Evolutionary conservation across 2,329 filamentous ascomycete species (phyloP).

Genomic region (Paramyrothecium sp.): DNA sequence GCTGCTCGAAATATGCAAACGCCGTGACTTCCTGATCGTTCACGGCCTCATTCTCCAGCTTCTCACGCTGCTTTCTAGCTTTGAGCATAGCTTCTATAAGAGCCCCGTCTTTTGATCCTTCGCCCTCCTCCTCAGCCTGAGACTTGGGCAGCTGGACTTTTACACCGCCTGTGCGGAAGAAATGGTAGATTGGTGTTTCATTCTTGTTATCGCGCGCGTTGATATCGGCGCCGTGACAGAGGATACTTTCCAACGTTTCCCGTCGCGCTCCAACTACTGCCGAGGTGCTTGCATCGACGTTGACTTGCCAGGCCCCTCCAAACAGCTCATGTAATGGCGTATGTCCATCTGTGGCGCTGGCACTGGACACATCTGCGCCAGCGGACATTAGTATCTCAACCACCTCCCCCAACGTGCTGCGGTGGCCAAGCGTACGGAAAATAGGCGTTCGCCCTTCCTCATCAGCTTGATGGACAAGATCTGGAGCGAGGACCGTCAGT

Average conservation of each 20-base stretch:
- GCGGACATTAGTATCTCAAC: neutral
- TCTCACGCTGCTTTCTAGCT: too few species aligned
- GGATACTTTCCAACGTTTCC: neutral
- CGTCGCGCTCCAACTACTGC: neutral
- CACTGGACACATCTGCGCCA: neutral
- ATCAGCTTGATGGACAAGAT: neutral
- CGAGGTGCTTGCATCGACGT: neutral
- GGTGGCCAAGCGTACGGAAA: neutral
- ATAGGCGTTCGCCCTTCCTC: neutral
- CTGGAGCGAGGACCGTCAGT: neutral
- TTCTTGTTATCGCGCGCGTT: neutral
- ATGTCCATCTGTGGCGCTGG: neutral
- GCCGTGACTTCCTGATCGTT: too few species aligned
- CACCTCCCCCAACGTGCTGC: neutral
- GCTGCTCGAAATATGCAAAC: neutral
- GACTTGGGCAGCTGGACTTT: neutral
- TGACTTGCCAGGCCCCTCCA: neutral
- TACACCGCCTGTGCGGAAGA: neutral
- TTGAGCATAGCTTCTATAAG: too few species aligned
- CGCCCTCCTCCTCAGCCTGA: neutral
- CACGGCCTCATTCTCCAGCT: too few species aligned
- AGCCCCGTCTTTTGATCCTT: too few species aligned
- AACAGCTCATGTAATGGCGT: neutral
- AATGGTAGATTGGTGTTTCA: conserved; percentile 4
- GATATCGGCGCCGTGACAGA: neutral